Evolutionary conservation across 208 protist species (phyloP).

Genomic region (Trypanosoma platydactyli): DNA sequence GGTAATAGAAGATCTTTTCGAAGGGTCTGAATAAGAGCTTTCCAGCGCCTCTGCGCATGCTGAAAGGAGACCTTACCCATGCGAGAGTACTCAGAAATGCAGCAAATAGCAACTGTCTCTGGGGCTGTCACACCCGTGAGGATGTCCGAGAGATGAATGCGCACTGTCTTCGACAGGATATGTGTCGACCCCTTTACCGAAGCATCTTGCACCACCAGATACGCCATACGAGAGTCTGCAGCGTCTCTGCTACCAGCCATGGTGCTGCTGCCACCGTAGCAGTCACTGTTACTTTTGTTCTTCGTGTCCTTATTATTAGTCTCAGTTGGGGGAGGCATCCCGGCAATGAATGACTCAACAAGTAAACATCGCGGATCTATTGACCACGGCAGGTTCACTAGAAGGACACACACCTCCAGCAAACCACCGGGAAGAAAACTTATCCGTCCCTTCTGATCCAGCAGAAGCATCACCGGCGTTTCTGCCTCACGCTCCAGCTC

Average conservation of each 20-base stretch:
- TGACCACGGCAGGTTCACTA: constrained; percentile 22
- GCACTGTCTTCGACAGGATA: constrained; percentile 27
- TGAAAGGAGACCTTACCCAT: constrained; percentile 33
- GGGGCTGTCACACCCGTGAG: constrained; percentile 31
- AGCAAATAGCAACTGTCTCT: constrained; percentile 38
- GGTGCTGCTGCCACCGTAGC: not conserved
- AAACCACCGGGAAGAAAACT: constrained; percentile 61
- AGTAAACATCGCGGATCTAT: constrained; percentile 5
- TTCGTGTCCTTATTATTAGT: not conserved
- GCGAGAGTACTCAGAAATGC: constrained; percentile 51
- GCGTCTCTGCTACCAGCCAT: not conserved
- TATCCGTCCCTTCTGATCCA: constrained; percentile 49
- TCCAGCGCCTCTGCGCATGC: constrained; percentile 31
- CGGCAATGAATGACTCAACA: constrained; percentile 26
- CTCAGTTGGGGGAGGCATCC: not conserved
- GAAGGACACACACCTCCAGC: constrained; percentile 44
- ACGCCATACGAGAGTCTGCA: constrained; percentile 5
- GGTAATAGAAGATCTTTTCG: constrained; percentile 46
- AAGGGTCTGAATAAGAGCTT: constrained; percentile 22
- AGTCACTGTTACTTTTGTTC: not conserved
- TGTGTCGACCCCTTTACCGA: not conserved
- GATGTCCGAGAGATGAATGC: constrained; percentile 30
- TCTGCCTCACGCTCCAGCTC: constrained; percentile 28
- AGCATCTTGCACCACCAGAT: constrained; percentile 17
- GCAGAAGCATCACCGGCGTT: constrained; percentile 43